These are phyloP conservation scores for Styphnolobium japonicum DNA, from an alignment of 306 rosid species.

Conservation along the genomic window DNA sequence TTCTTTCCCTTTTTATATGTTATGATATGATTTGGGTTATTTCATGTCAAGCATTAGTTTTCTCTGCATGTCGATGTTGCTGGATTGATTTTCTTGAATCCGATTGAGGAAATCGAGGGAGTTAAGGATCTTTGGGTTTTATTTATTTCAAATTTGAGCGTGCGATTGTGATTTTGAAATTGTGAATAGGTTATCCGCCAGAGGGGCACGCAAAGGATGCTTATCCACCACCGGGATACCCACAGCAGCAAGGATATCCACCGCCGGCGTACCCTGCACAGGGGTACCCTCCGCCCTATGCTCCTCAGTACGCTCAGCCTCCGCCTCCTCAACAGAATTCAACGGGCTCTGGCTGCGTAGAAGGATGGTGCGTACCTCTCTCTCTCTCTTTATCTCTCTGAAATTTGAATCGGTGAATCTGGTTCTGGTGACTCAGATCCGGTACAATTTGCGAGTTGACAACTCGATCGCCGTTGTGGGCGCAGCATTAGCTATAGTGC, in stretches of 20 bases:
- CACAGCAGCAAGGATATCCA: constrained; percentile 32
- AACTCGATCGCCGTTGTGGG: neutral
- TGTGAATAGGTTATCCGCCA: constrained; percentile 70
- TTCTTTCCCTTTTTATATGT: neutral
- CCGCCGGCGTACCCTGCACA: constrained; percentile 40
- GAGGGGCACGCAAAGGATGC: constrained; percentile 72
- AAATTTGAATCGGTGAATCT: neutral
- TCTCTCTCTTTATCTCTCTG: neutral
- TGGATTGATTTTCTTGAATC: neutral
- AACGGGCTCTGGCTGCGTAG: constrained; percentile 48
- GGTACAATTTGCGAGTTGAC: neutral
- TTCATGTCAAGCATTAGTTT: no score
- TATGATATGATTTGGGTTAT: no score
- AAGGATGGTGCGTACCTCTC: constrained; percentile 66
- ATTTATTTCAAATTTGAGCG: neutral
- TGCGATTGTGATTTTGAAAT: neutral
- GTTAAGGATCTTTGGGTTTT: neutral
- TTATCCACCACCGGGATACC: constrained; percentile 65
- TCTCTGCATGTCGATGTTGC: neutral
- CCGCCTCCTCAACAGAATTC: constrained; percentile 55
- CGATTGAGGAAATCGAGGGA: neutral
- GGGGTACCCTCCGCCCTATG: constrained; percentile 58
- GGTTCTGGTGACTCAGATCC: constrained; percentile 35
- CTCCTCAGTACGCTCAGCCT: constrained; percentile 77
- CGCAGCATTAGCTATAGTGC: neutral